Conservation (phyloP, 2,329 filamentous ascomycete species). For the Aureobasidium melanogenum region DNA sequence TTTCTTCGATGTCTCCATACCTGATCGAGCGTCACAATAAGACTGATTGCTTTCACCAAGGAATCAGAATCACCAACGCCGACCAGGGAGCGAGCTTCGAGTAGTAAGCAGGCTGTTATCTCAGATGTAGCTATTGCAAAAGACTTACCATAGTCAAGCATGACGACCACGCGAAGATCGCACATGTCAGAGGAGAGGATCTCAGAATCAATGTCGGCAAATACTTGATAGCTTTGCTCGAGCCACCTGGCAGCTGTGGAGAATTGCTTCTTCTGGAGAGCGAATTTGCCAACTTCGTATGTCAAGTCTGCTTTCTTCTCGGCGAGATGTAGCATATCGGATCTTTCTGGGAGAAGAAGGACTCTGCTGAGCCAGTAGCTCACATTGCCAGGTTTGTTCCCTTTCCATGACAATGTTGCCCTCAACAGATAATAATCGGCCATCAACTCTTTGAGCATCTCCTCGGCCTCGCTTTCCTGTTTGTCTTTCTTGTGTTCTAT, state of each 20-base stretch:
- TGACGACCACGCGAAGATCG: slow-evolving; percentile 57
- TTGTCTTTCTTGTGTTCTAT: neutral
- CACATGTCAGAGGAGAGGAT: slow-evolving; percentile 49
- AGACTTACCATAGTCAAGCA: slow-evolving; percentile 51
- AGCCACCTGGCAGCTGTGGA: slow-evolving; percentile 62
- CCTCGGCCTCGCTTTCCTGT: slow-evolving; percentile 17
- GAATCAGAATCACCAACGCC: slow-evolving; percentile 36
- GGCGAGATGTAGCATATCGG: slow-evolving; percentile 41
- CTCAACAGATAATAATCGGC: slow-evolving; percentile 59
- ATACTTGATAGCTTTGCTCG: slow-evolving; percentile 52
- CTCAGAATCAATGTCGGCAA: slow-evolving; percentile 48
- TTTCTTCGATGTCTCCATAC: neutral
- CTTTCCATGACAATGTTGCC: slow-evolving; percentile 65
- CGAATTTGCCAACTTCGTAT: slow-evolving; percentile 61
- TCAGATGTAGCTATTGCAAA: too few species aligned
- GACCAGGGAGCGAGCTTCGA: slow-evolving; percentile 19
- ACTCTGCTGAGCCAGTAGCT: slow-evolving; percentile 67
- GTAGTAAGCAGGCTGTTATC: too few species aligned
- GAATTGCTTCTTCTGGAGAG: slow-evolving; percentile 45
- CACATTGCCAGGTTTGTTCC: slow-evolving; percentile 63
- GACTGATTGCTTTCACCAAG: slow-evolving; percentile 43
- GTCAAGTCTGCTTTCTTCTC: slow-evolving; percentile 60
- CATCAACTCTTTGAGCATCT: slow-evolving; percentile 34
- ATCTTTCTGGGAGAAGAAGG: slow-evolving; percentile 25
- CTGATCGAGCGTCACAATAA: neutral